A percentile compares a stretch with the other conserved stretches of the same genome.
Conservation (phyloP, 345 rosid species). For the Hibiscus trionum region DNA sequence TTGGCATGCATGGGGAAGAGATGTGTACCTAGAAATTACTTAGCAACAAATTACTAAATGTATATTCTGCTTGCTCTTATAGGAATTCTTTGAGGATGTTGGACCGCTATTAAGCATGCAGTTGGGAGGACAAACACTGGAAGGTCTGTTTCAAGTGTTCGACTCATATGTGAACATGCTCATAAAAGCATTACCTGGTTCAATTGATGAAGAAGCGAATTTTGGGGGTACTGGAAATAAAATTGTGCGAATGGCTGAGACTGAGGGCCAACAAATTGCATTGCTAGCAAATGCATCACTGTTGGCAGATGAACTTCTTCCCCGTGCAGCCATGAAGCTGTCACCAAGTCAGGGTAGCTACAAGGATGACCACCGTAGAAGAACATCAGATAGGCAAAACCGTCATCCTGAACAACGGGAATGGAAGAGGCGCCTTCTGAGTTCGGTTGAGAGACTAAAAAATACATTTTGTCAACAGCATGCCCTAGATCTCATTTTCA, state of each 20-base stretch:
- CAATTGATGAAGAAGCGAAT: constrained; percentile 86
- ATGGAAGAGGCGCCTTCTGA: constrained; percentile 85
- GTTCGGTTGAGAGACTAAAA: constrained; percentile 82
- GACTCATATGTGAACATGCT: constrained; percentile 80
- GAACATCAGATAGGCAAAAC: constrained; percentile 78
- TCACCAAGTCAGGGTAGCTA: constrained; percentile 51
- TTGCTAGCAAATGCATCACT: constrained; percentile 97
- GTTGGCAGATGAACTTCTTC: constrained; percentile 92
- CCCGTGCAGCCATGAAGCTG: constrained; percentile 96
- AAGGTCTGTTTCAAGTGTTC: constrained; percentile 90
- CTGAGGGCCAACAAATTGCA: constrained; percentile 92
- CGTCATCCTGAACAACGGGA: constrained; percentile 99
- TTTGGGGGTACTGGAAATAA: constrained; percentile 70
- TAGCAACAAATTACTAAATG: too few relatives aligned
- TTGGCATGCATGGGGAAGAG: neutral
- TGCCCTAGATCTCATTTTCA: constrained; percentile 95
- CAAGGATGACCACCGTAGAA: constrained; percentile 59
- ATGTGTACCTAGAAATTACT: neutral
- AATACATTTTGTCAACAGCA: constrained; percentile 91
- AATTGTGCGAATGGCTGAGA: constrained; percentile 89
- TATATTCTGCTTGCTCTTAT: constrained; percentile 15
- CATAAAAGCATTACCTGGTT: constrained; percentile 89
- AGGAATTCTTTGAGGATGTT: constrained; percentile 99
- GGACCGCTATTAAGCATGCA: constrained; percentile 97
- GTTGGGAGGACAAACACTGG: constrained; percentile 87